A percentile compares a stretch with the other conserved stretches of the same genome.
phyloP scores from a whole-genome alignment of 257 asterid species.

The Henckelia pumila region DNA sequence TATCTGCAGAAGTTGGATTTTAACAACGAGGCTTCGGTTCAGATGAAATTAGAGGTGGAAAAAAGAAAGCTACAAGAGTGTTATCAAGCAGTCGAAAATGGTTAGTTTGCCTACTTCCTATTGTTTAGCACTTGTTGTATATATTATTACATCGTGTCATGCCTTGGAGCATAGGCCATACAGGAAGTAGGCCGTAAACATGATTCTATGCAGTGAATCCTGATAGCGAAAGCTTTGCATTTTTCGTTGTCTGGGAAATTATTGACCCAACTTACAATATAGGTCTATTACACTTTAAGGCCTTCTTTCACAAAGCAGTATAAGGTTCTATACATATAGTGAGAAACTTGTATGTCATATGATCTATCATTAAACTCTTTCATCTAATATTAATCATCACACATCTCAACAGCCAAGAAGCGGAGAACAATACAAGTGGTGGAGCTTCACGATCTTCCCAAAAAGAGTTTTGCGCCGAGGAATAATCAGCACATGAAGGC shows the following conservation, averaged over 20 bases:
- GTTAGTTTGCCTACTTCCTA: conserved; percentile 31
- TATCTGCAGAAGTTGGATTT: conserved; percentile 35
- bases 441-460: conserved; percentile 82
- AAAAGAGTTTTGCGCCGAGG: conserved; percentile 49
- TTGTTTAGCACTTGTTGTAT: neutral
- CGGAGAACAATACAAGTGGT: conserved; percentile 82
- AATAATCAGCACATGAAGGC: conserved; percentile 48
- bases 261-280: neutral
- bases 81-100: conserved; percentile 64
- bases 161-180: no score
- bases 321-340: neutral
- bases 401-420: conserved; percentile 59
- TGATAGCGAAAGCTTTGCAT: neutral
- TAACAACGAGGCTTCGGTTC: conserved; percentile 38
- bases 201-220: neutral
- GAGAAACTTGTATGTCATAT: neutral
- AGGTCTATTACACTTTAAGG: neutral
- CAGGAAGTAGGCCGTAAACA: neutral
- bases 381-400: neutral
- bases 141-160: neutral
- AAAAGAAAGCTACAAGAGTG: conserved; percentile 77
- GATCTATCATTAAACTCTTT: neutral
- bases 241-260: neutral
- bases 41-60: conserved; percentile 47
- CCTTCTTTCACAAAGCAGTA: neutral